These are phyloP conservation scores for Zygosaccharomyces bailii DNA, from an alignment of 805 yeast genomes.

Conservation along the genomic window DNA sequence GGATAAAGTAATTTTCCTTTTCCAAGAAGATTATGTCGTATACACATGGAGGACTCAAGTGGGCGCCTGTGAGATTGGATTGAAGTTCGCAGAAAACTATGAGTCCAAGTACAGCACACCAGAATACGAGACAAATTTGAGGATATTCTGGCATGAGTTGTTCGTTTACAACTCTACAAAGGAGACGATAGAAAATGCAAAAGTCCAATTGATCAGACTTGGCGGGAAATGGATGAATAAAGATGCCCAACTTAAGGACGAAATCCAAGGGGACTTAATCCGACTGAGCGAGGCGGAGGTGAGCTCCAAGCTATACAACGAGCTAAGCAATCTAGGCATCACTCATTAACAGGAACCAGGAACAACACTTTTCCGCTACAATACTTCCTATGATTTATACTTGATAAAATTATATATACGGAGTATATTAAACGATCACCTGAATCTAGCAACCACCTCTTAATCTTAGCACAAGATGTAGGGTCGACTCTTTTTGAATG, in stretches of 20 bases:
- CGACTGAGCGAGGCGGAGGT: constrained; percentile 37
- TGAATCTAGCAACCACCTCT: constrained; percentile 61
- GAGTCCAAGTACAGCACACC: neutral
- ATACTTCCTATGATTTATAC: neutral
- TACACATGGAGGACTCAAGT: constrained; percentile 63
- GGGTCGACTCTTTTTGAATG: constrained; percentile 67
- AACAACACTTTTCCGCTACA: too few relatives aligned
- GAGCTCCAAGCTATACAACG: constrained; percentile 46
- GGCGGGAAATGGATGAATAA: constrained; percentile 24
- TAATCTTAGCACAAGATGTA: constrained; percentile 67
- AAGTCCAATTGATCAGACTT: constrained; percentile 46
- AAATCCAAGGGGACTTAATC: constrained; percentile 27
- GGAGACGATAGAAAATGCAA: constrained; percentile 55
- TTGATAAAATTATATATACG: constrained; percentile 1
- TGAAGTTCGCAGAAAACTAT: constrained; percentile 18
- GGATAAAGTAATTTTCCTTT: constrained; percentile 28
- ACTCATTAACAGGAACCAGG: neutral
- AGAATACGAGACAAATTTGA: constrained; percentile 11
- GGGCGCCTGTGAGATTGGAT: constrained; percentile 43
- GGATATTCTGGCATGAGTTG: constrained; percentile 26
- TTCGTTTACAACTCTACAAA: constrained; percentile 35
- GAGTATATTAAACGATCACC: constrained; percentile 47
- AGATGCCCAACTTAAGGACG: constrained; percentile 14
- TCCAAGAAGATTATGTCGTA: constrained; percentile 27
- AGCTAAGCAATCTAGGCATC: constrained; percentile 29